Base-by-base conservation (phyloP, 2,329 filamentous ascomycete species). In the Monosporascus sp. region DNA sequence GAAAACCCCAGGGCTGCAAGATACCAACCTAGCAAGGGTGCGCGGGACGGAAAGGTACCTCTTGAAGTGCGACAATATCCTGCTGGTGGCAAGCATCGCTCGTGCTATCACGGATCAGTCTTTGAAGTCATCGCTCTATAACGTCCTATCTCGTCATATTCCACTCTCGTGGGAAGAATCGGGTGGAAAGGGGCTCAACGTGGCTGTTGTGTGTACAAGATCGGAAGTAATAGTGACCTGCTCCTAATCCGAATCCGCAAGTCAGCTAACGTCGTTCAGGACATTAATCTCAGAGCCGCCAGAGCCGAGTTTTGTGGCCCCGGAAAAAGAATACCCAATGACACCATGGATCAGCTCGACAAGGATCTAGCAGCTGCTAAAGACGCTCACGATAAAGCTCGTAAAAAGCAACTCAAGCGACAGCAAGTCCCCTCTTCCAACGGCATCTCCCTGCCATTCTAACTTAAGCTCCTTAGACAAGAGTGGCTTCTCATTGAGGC, bases 21-120 rank as follows among this genome's bases (percentile, higher is more conserved):
- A 72, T 52, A 68, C 68, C 1, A 71, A 71, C 54, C 48, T 70
- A 36, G 69, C 69, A 14, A 61, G 70, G 54, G 66, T 72, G 2
- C 57, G 61, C 52, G 63, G 63, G 7, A 70, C 69, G n/a, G 64
- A 71, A 38, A 63, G 64, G 22, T 72, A 71, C 49, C 61, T 71
- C 5, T 54, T 68, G 36, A 64, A 62, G 26, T 72, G 69, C 59
- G 65, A 71, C 47, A 64, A 66, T 20, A 60, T 72, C 8, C 63
- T 72, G 16, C 61, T 71, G 16, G 69, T 70, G 3, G 61, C 67
- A 11, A 67, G 68, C 17, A 72, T 72, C 47, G 60, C 62, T 14
- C 58, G 69, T 3, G 69, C 65, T 3, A 62, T 69, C 11, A 69
- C 64, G 3, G 61, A 71, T 41, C 60, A 65, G 48, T 69, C 67